Conservation (phyloP, 805 yeast species). For the Candida odintsovae region DNA sequence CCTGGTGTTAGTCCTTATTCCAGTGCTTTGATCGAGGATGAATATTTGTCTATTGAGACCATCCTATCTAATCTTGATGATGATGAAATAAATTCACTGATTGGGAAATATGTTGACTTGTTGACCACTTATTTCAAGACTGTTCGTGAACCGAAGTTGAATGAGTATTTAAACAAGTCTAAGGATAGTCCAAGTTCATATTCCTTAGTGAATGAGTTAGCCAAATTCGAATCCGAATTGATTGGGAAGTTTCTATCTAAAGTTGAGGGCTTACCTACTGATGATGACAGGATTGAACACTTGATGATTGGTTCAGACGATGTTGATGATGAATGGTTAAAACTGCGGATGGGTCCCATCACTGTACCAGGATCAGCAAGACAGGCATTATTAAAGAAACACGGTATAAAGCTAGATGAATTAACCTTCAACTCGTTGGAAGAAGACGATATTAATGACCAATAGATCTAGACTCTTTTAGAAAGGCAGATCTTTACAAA, state of each 20-base stretch:
- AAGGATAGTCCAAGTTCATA: neutral
- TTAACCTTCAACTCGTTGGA: neutral
- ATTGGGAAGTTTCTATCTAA: constrained; percentile 6
- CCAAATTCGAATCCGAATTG: constrained; percentile 12
- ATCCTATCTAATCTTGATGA: constrained; percentile 4
- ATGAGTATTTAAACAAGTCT: constrained; percentile 1
- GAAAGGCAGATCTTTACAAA: no score
- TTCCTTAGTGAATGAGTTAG: constrained; percentile 17
- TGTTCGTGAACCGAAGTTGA: constrained; percentile 5
- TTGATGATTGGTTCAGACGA: constrained; percentile 17
- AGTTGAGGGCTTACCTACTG: neutral
- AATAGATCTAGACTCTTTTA: no score
- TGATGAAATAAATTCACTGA: constrained; percentile 15
- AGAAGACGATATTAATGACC: neutral
- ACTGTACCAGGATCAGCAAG: constrained; percentile 8
- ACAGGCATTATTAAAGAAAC: constrained; percentile 7
- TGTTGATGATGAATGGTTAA: constrained; percentile 20
- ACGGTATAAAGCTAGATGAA: neutral
- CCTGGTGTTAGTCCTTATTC: constrained; percentile 18
- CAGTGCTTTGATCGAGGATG: constrained; percentile 9
- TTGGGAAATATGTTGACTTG: constrained; percentile 17
- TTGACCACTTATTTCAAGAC: constrained; percentile 11
- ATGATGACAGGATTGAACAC: constrained; percentile 11
- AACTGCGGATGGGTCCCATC: constrained; percentile 19
- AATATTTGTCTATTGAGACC: constrained; percentile 9